A percentile compares a stretch with the other conserved stretches of the same genome.
Conservation (phyloP, 805 yeast species). For the Lipomyces spencermartinsiae region DNA sequence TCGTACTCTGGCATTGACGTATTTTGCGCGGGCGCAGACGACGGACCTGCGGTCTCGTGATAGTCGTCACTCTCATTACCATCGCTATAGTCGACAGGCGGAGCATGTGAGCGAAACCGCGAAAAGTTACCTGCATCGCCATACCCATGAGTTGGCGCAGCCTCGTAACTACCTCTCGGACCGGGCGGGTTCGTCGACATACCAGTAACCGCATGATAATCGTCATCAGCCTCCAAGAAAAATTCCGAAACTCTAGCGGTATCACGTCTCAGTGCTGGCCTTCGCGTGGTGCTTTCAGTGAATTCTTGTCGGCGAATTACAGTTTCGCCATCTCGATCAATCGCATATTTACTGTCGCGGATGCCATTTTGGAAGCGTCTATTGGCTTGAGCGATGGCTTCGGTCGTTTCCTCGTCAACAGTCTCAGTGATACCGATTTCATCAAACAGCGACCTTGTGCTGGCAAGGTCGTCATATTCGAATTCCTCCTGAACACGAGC, state of each 20-base stretch:
- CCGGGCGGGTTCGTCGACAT: not conserved
- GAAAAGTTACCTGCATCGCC: not conserved
- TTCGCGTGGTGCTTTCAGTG: not conserved
- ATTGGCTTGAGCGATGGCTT: conserved; percentile 1
- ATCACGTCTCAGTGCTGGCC: not conserved
- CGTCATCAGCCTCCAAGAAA: conserved; percentile 2
- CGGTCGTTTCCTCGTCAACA: conserved; percentile 6
- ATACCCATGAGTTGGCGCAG: not conserved
- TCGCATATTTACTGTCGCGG: conserved; percentile 5
- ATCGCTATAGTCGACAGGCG: not conserved
- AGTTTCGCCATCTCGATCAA: not conserved
- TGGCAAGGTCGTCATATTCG: conserved; percentile 7
- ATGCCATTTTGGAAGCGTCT: not conserved
- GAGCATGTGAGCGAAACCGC: not conserved
- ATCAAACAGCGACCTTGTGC: not conserved
- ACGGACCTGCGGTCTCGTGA: not conserved
- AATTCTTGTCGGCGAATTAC: not conserved
- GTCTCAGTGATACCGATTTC: not conserved
- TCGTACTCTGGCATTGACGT: not conserved
- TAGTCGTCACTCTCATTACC: not conserved
- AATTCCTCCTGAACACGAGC: conserved; percentile 15
- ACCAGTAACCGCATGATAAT: not conserved
- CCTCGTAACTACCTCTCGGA: not conserved
- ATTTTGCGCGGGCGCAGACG: not conserved
- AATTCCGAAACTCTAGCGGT: not conserved